A percentile compares a stretch with the other conserved stretches of the same genome.
phyloP scores from a whole-genome alignment of 257 asterid genomes.

The Jacaranda mimosifolia region DNA sequence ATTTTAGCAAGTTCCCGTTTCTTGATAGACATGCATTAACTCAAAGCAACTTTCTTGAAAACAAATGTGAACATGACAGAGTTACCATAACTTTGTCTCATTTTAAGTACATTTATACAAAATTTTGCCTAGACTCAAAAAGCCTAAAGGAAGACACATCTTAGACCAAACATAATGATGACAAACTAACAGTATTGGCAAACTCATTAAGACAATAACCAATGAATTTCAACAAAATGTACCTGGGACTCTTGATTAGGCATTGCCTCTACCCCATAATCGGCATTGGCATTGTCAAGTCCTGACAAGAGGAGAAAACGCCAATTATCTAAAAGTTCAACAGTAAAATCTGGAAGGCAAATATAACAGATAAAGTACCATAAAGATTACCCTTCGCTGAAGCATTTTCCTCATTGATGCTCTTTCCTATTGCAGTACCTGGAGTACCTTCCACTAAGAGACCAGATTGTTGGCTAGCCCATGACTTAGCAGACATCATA shows the following conservation, averaged over 20 bases:
- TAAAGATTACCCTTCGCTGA: slow-evolving; percentile 47
- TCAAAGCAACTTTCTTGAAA: background rate
- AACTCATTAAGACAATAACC: slow-evolving; percentile 9
- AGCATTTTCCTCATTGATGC: slow-evolving; percentile 44
- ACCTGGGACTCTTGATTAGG: slow-evolving; percentile 66
- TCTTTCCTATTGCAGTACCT: slow-evolving; percentile 45
- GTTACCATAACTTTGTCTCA: slow-evolving; percentile 19
- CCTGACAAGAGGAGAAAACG: slow-evolving; percentile 48
- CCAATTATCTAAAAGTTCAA: slow-evolving; percentile 36
- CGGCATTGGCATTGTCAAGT: slow-evolving; percentile 43
- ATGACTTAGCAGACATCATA: slow-evolving; percentile 45
- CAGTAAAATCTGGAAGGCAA: slow-evolving; percentile 32
- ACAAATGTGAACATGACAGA: background rate
- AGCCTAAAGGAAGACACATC: background rate
- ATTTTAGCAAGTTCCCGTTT: background rate
- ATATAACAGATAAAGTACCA: slow-evolving; percentile 28
- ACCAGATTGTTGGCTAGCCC: slow-evolving; percentile 50
- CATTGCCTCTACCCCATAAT: slow-evolving; percentile 42
- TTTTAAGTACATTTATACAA: background rate
- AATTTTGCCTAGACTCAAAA: too few relatives aligned
- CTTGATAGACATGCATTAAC: background rate
- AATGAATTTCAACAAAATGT: slow-evolving; percentile 32
- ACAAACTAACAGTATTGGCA: slow-evolving; percentile 15
- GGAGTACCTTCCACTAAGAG: slow-evolving; percentile 48
- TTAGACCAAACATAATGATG: slow-evolving; percentile 7